A percentile compares a stretch with the other conserved stretches of the same genome.
Conservation (phyloP, 75 land plant species). For the Ceratopteris richardii region DNA sequence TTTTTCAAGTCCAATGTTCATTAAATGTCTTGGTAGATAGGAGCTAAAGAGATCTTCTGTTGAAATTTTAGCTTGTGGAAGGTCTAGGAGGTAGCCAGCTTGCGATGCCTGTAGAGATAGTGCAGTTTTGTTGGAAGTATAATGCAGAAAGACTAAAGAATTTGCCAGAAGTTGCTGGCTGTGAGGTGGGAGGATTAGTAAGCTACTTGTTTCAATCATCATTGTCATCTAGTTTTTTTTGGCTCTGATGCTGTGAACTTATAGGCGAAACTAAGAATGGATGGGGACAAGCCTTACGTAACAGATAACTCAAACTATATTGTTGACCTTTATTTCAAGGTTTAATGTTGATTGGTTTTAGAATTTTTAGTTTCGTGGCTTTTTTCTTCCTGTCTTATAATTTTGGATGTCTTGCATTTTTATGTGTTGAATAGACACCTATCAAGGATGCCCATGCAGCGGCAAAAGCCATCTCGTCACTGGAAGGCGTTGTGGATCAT, state of each 20-base stretch:
- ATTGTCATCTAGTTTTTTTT: background rate
- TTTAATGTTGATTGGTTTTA: background rate
- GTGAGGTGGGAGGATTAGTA: constrained; percentile 26
- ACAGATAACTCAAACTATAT: constrained; percentile 93
- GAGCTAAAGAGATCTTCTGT: too few species aligned
- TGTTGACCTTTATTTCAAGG: constrained; percentile 82
- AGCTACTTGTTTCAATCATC: background rate
- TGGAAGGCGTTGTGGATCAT: constrained; percentile 94
- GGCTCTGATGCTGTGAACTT: background rate
- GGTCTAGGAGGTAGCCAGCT: constrained; percentile 88
- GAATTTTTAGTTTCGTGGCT: background rate
- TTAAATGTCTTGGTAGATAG: too few species aligned
- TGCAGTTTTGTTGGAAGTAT: constrained; percentile 93
- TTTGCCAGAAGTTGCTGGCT: constrained; percentile 75
- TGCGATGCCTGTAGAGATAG: constrained; percentile 92
- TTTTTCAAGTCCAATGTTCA: too few species aligned
- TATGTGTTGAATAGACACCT: constrained; percentile 31
- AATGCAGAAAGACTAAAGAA: constrained; percentile 56
- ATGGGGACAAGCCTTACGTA: constrained; percentile 61
- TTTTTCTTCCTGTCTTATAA: background rate
- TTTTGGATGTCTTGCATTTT: background rate
- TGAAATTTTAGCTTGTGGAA: constrained; percentile 35
- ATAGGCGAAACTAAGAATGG: constrained; percentile 63
- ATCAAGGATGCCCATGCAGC: constrained; percentile 70
- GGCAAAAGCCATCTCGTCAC: constrained; percentile 55